Conservation (phyloP, 805 yeast species). For the Candida namnaoensis region DNA sequence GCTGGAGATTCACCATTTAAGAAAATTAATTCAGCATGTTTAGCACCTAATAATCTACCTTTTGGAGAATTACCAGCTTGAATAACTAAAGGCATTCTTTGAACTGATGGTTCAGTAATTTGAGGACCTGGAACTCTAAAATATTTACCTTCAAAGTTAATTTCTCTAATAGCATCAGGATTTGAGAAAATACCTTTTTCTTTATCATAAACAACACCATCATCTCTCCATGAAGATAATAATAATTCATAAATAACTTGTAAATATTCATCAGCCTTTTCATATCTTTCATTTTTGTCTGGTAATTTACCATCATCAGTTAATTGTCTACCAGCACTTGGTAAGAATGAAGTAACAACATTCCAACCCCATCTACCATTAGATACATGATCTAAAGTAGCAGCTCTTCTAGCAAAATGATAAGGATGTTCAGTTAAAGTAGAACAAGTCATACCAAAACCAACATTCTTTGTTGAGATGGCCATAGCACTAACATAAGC, state of each 20-base stretch:
- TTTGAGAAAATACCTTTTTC: slow-evolving; percentile 25
- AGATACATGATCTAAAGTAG: slow-evolving; percentile 35
- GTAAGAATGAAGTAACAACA: slow-evolving; percentile 32
- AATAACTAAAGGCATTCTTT: slow-evolving; percentile 33
- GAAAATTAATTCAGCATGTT: slow-evolving; percentile 34
- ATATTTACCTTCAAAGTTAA: slow-evolving; percentile 30
- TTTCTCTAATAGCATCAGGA: slow-evolving; percentile 30
- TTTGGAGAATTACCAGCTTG: slow-evolving; percentile 38
- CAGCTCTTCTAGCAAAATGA: slow-evolving; percentile 33
- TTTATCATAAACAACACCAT: slow-evolving; percentile 20
- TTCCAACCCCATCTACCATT: slow-evolving; percentile 42
- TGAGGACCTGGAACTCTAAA: slow-evolving; percentile 34
- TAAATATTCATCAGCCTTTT: slow-evolving; percentile 33
- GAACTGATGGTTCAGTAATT: slow-evolving; percentile 34
- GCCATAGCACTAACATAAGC: slow-evolving; percentile 33
- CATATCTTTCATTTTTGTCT: slow-evolving; percentile 33
- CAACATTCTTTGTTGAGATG: slow-evolving; percentile 29
- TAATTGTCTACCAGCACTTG: slow-evolving; percentile 34
- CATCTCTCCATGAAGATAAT: slow-evolving; percentile 36
- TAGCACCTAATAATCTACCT: slow-evolving; percentile 35
- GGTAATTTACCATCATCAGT: slow-evolving; percentile 27
- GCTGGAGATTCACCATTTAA: slow-evolving; percentile 26
- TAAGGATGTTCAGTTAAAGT: slow-evolving; percentile 38
- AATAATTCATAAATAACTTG: slow-evolving; percentile 31
- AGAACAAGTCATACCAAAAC: slow-evolving; percentile 34